A percentile compares a stretch with the other conserved stretches of the same genome.
phyloP scores from a whole-genome alignment of 768 basidiomycete species.

The Pluteus cervinus region DNA sequence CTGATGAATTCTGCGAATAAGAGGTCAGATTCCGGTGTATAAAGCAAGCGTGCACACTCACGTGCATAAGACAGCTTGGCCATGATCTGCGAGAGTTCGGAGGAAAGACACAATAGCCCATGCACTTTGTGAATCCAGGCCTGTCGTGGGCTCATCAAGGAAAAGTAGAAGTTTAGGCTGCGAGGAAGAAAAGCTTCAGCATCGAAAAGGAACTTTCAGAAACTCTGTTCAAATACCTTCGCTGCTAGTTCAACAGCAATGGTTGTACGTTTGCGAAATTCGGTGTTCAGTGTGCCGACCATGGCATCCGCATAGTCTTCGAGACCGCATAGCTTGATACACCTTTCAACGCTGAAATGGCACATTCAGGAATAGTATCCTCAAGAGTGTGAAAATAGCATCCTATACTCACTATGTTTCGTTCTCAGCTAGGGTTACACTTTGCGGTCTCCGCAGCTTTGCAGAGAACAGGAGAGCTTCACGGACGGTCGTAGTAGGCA shows the following conservation, averaged over 20 bases:
- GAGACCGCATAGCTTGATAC: conserved; percentile 62
- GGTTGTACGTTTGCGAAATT: conserved; percentile 76
- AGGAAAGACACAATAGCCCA: conserved; percentile 80
- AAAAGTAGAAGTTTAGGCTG: conserved; percentile 78
- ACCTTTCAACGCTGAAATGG: conserved; percentile 32
- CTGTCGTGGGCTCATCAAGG: conserved; percentile 86
- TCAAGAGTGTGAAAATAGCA: background rate
- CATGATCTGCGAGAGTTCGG: conserved; percentile 67
- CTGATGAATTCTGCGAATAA: conserved; percentile 35
- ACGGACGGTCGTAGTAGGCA: conserved; percentile 68
- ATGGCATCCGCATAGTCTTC: conserved; percentile 56
- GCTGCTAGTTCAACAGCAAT: conserved; percentile 87
- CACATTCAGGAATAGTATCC: conserved; percentile 8
- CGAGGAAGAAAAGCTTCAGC: conserved; percentile 14
- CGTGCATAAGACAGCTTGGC: conserved; percentile 91
- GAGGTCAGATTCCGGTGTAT: background rate
- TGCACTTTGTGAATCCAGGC: conserved; percentile 81
- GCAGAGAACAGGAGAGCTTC: conserved; percentile 82
- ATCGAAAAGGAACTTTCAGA: background rate
- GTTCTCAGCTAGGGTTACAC: conserved; percentile 63
- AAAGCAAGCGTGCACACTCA: conserved; percentile 25
- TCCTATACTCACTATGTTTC: conserved; percentile 72
- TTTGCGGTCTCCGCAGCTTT: conserved; percentile 64
- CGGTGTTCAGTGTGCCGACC: conserved; percentile 60
- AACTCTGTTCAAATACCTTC: conserved; percentile 43